phyloP scores from a whole-genome alignment of 768 basidiomycete species.

The Auriscalpium microsporum region DNA sequence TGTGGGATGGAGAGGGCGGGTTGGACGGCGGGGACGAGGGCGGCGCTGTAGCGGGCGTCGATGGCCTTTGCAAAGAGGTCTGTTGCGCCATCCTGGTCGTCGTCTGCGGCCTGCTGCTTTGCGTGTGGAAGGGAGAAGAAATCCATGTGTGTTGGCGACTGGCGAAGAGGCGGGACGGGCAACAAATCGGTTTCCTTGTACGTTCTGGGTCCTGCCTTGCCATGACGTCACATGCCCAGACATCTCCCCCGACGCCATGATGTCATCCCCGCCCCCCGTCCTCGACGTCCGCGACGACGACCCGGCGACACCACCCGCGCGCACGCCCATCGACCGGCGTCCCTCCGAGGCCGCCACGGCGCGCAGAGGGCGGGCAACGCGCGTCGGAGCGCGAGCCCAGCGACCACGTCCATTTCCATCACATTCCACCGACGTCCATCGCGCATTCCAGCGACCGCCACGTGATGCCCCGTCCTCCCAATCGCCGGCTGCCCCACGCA shows the following conservation, averaged over 20 bases:
- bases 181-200: background rate
- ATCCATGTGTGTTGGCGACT: conserved; percentile 6
- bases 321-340: no score
- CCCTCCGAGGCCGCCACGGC: no score
- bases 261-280: background rate
- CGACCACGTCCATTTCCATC: background rate
- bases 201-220: conserved; percentile 1
- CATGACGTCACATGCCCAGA: conserved; percentile 5
- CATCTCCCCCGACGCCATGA: background rate
- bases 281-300: no score
- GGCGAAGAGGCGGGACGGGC: background rate
- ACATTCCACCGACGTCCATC: conserved; percentile 5
- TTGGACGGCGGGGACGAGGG: conserved; percentile 26
- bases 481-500: background rate
- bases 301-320: no score
- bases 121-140: conserved; percentile 15
- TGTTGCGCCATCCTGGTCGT: conserved; percentile 21
- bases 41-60: conserved; percentile 33
- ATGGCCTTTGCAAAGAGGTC: conserved; percentile 50
- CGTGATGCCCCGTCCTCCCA: background rate
- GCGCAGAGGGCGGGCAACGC: background rate
- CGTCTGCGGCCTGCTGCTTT: conserved; percentile 1
- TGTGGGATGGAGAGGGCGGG: background rate
- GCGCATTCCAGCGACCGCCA: background rate
- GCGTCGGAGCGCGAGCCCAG: background rate